Evolutionary conservation across 768 basidiomycete genomes (phyloP), one percentile per base, ranked within the genome.

Genomic region (Macrolepiota albuminosa): DNA sequence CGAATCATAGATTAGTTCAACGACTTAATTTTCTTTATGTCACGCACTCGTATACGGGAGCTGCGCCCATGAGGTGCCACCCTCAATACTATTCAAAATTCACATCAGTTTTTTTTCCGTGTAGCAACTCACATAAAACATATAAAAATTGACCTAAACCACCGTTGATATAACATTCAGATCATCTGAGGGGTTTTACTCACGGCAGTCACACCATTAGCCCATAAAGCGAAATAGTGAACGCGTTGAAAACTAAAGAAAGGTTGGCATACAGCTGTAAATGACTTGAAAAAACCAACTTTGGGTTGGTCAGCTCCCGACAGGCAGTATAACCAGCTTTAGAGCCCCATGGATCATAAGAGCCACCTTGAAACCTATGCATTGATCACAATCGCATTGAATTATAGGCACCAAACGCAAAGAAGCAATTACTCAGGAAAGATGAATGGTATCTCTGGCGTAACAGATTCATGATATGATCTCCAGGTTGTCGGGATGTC

Each of bases 201-300:
- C 37, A 64, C 64, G 21, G 64, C 64, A 36, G 64, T 64, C 29
- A 64, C 64, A 18, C 64, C 64, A 40, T 62, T 62, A n/a, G 61
- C 64, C 64, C 64, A 64, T n/a, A 64, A 45, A 51, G 59, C 58
- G 42, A 60, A 60, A 50, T 64, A 60, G 43, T 64, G 52, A 48
- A 64, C 59, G 18, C 64, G 61, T 36, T 64, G 64, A 39, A 64
- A 64, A 26, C 64, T 64, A 42, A 11, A 43, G 10, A n/a, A 21
- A 52, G 9, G 13, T 37, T n/a, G 21, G 43, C 2, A 11, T 14
- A 9, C 3, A 45, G 21, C 2, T 34, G 36, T 31, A 42, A 40
- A 47, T 9, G n/a, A 21, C 21, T 11, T 11, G 31, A 31, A 43
- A 45, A 5, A 9, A 49, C 55, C 48, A 24, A 64, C 64, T 64